Conservation (phyloP, 2,329 filamentous ascomycete genomes). For the Davidsoniella virescens region DNA sequence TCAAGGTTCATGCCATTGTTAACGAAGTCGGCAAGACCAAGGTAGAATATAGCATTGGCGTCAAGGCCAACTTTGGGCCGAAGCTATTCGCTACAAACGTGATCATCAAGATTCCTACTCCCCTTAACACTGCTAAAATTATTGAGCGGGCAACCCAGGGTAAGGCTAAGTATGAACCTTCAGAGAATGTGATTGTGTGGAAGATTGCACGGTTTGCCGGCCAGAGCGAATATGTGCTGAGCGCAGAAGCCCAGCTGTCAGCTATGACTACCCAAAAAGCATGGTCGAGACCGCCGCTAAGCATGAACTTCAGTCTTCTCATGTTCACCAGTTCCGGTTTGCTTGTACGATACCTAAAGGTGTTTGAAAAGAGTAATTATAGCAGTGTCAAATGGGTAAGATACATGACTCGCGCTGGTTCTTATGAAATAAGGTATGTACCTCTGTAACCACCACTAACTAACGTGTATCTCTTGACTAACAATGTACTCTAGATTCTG, state of each 20-base stretch:
- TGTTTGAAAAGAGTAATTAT: constrained; percentile 99
- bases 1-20: constrained; percentile 97
- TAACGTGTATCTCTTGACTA: neutral
- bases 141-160: constrained; percentile 87
- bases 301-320: constrained; percentile 77
- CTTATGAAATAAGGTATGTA: constrained; percentile 79
- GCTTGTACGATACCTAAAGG: constrained; percentile 86
- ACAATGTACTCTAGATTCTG: neutral
- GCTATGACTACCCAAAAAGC: constrained; percentile 97
- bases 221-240: constrained; percentile 91
- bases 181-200: constrained; percentile 97
- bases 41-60: constrained; percentile 95
- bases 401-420: constrained; percentile 96
- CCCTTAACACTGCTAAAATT: constrained; percentile 88
- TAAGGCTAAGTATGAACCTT: constrained; percentile 95
- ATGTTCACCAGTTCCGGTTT: constrained; percentile 97
- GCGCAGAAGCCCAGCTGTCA: constrained; percentile 80
- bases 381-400: constrained; percentile 98
- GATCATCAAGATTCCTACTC: constrained; percentile 82
- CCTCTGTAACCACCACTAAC: constrained; percentile 12
- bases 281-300: constrained; percentile 87
- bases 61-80: constrained; percentile 89
- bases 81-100: constrained; percentile 98
- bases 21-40: constrained; percentile 95
- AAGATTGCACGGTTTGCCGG: constrained; percentile 97